phyloP scores from a whole-genome alignment of 805 yeast species.

The Yarrowia alimentaria region DNA sequence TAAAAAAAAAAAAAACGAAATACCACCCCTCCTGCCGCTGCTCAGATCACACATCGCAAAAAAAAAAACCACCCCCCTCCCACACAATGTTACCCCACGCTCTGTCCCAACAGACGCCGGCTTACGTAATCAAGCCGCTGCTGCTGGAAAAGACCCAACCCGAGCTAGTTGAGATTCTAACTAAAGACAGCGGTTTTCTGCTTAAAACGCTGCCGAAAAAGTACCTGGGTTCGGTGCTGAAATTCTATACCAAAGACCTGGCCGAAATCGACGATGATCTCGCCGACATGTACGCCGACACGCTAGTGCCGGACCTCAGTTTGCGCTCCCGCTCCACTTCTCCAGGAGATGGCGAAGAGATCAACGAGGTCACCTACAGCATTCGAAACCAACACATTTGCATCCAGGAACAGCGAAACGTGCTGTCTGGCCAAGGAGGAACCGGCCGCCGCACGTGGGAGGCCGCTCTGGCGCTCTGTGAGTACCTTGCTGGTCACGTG shows the following conservation, averaged over 20 bases:
- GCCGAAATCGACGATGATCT: conserved; percentile 10
- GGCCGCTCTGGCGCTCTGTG: conserved; percentile 69
- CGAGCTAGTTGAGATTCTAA: not conserved
- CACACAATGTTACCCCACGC: conserved; percentile 12
- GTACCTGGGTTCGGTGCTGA: conserved; percentile 11
- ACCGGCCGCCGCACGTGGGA: conserved; percentile 95
- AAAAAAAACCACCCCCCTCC: not conserved
- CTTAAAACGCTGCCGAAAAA: not conserved
- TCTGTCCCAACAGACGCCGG: conserved; percentile 21
- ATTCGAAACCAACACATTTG: conserved; percentile 25
- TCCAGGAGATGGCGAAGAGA: not conserved
- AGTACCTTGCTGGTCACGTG: no score
- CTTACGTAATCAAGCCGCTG: conserved; percentile 17
- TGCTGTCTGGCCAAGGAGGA: conserved; percentile 52
- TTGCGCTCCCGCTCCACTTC: no score
- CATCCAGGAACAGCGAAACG: conserved; percentile 34
- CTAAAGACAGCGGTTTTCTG: conserved; percentile 5
- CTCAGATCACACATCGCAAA: no score
- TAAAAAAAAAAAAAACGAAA: no score
- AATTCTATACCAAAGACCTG: not conserved
- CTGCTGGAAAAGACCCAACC: not conserved
- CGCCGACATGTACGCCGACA: conserved; percentile 25
- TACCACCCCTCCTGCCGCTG: no score
- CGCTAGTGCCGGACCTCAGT: not conserved
- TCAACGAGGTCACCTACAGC: conserved; percentile 1